Conservation (phyloP, 129 eudicot genomes). For the Chrysanthemum lavandulifolium region DNA sequence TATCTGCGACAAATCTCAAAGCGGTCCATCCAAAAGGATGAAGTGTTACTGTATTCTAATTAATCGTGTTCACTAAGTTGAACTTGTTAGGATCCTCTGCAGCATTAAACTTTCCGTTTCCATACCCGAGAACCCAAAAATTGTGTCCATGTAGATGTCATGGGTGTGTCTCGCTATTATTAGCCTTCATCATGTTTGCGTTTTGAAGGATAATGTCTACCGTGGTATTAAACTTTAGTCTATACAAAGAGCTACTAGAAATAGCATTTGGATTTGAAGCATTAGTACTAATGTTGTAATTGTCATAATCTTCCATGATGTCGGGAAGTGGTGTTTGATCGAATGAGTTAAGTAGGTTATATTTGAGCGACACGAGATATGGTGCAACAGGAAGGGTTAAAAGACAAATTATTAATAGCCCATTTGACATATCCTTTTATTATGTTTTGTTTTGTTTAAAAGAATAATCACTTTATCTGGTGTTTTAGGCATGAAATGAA, state of each 20-base stretch:
- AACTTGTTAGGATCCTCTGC: slow-evolving; percentile 48
- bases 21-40: slow-evolving; percentile 93
- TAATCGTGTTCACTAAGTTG: slow-evolving; percentile 63
- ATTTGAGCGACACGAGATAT: slow-evolving; percentile 59
- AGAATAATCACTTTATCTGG: slow-evolving; percentile 62
- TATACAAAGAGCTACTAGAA: slow-evolving; percentile 47
- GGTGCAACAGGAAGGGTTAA: slow-evolving; percentile 70
- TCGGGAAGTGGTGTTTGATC: slow-evolving; percentile 66
- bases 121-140: slow-evolving; percentile 91
- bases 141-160: slow-evolving; percentile 97
- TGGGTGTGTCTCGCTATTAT: slow-evolving; percentile 93
- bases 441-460: slow-evolving; percentile 66
- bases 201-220: slow-evolving; percentile 72
- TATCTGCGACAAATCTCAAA: slow-evolving; percentile 67
- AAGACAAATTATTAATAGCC: slow-evolving; percentile 77
- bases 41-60: slow-evolving; percentile 77
- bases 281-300: slow-evolving; percentile 42
- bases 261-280: slow-evolving; percentile 46
- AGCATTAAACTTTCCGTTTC: slow-evolving; percentile 62
- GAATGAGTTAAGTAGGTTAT: slow-evolving; percentile 40
- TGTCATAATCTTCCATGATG: slow-evolving; percentile 24
- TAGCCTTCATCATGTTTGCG: too few species aligned
- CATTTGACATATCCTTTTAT: slow-evolving; percentile 54
- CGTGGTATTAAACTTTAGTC: slow-evolving; percentile 53
- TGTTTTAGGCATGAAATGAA: slow-evolving; percentile 50